Evolutionary conservation across 2,329 filamentous ascomycete genomes (phyloP), one percentile per base, ranked within the genome.

Genomic region (Coniochaeta sp.): DNA sequence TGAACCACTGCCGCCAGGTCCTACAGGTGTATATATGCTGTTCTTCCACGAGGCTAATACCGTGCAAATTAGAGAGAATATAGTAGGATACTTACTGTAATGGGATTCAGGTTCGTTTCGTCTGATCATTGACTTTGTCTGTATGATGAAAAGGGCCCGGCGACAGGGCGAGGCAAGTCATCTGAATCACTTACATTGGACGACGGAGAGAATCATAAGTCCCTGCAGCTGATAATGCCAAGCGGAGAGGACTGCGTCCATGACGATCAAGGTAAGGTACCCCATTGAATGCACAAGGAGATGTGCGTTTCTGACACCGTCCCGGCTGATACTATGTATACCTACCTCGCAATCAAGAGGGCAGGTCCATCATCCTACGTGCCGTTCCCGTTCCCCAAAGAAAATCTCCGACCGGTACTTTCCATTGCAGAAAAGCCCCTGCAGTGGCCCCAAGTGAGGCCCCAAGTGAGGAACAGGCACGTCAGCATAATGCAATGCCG

Each of bases 351-450:
- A 28, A 52, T 30, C 16, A 26, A 30, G 19, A n/a, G 9, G 3
- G 47, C 47, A 17, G 24, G n/a, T n/a, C 5, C 47, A 30, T 30
- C 4, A 52, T 52, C 47, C 16, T 30, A n/a, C n/a, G 47, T 52
- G 47, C 47, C 47, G 47, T 52, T 52, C 26, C 47, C 47, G 24
- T n/a, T 30, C 24, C 47, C 47, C 47, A 17, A 24, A 30, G 24
- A n/a, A 52, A 52, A 52, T 52, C 47, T 52, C 47, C 47, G 47
- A 24, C 30, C 24, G 54, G 54, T 36, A 56, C 54, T 32, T 56
- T 56, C 30, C 54, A 56, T 56, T 56, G 54, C 54, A 56, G 54
- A 56, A 22, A 17, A 56, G 54, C 54, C 54, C n/a, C n/a, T n/a
- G n/a, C n/a, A n/a, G n/a, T n/a, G n/a, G n/a, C n/a, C n/a, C n/a